Evolutionary conservation across 768 basidiomycete genomes (phyloP).

Genomic region (Lanmaoa rubissima): DNA sequence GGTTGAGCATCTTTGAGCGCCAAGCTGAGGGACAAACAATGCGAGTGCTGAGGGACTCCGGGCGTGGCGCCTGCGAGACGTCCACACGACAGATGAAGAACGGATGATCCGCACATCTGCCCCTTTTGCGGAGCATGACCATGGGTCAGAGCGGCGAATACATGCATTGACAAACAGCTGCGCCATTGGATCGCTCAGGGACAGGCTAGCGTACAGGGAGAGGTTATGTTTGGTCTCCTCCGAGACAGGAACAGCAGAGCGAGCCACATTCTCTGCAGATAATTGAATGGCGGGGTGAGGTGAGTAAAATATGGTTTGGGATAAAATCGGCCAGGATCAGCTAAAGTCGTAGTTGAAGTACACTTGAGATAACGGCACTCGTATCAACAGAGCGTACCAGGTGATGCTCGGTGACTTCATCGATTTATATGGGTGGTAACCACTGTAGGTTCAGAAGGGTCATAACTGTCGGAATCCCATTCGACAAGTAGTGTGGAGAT

Average conservation of each 20-base stretch:
- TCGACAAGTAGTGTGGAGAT: conserved; percentile 31
- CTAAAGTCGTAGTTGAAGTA: too few species aligned
- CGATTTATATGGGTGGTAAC: conserved; percentile 22
- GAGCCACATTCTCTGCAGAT: too few species aligned
- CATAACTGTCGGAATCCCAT: conserved; percentile 18
- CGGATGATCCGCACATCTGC: conserved; percentile 24
- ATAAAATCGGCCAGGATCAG: too few species aligned
- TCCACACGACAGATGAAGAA: conserved; percentile 27
- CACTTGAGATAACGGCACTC: too few species aligned
- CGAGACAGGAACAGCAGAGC: conserved; percentile 11
- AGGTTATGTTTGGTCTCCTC: conserved; percentile 28
- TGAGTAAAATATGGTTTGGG: too few species aligned
- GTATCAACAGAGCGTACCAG: too few species aligned
- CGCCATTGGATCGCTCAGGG: conserved; percentile 28
- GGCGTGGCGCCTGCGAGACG: conserved; percentile 21
- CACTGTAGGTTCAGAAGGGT: not conserved
- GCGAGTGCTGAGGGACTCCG: conserved; percentile 25
- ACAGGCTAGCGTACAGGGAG: conserved; percentile 25
- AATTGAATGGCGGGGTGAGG: too few species aligned
- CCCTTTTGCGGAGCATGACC: conserved; percentile 33
- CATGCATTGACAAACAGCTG: conserved; percentile 33
- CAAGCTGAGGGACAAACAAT: conserved; percentile 15
- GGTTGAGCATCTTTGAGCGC: conserved; percentile 28
- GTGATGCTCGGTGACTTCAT: conserved; percentile 18
- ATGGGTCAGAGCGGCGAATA: conserved; percentile 29